phyloP scores from a whole-genome alignment of 257 asterid genomes.

The Solanum etuberosum region DNA sequence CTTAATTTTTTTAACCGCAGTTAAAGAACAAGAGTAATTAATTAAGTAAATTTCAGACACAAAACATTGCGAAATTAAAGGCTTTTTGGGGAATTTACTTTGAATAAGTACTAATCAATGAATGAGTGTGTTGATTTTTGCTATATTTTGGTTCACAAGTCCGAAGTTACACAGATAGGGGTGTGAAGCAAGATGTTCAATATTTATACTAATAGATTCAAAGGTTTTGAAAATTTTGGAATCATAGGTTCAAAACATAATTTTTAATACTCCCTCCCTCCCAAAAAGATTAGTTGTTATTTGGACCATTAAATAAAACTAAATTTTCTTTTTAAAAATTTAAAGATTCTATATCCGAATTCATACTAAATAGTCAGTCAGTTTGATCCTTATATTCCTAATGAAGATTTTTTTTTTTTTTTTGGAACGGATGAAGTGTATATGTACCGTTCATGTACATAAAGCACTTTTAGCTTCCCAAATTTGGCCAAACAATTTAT shows the following conservation, averaged over 20 bases:
- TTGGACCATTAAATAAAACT: not conserved
- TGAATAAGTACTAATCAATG: not conserved
- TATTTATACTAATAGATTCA: not conserved
- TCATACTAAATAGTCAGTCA: too few species aligned
- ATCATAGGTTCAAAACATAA: not conserved
- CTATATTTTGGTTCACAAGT: not conserved
- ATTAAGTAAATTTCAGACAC: not conserved
- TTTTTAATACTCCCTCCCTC: not conserved
- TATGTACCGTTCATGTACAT: not conserved
- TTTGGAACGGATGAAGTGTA: not conserved
- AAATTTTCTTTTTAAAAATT: too few species aligned
- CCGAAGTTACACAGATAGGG: not conserved
- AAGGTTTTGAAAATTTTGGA: not conserved
- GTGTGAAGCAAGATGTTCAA: not conserved
- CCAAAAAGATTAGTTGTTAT: not conserved
- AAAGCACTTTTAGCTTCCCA: not conserved
- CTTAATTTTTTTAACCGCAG: not conserved
- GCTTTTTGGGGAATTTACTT: not conserved
- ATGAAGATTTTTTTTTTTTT: too few species aligned
- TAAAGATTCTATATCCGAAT: too few species aligned
- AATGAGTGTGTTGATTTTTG: not conserved
- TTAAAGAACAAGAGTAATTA: not conserved
- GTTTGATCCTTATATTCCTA: too few species aligned
- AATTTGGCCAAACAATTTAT: not conserved
- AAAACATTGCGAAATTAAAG: not conserved